phyloP scores from a whole-genome alignment of 257 asterid species.

The Galeopsis tetrahit region DNA sequence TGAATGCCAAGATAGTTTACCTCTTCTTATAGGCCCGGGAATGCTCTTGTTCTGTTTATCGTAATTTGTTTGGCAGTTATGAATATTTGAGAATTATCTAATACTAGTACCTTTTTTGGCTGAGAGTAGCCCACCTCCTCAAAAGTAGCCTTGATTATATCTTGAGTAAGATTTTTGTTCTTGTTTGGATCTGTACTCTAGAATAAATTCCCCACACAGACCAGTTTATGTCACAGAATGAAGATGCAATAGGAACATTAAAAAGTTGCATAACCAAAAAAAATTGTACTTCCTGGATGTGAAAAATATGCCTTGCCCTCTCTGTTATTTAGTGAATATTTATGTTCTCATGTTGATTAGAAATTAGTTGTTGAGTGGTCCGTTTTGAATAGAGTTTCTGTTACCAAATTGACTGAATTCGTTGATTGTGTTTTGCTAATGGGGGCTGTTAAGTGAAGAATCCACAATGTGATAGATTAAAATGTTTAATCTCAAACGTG shows the following conservation, averaged over 20 bases:
- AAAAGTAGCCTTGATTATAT: not conserved
- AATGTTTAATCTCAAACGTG: not conserved
- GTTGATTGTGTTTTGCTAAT: not conserved
- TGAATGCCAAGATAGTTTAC: not conserved
- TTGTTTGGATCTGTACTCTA: not conserved
- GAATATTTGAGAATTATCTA: not conserved
- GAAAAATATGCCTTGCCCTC: not conserved
- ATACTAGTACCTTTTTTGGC: not conserved
- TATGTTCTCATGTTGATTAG: not conserved
- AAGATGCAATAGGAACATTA: not conserved
- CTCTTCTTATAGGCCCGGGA: not conserved
- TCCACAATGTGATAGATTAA: not conserved
- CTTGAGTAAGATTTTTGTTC: not conserved
- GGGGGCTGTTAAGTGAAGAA: conserved; percentile 20
- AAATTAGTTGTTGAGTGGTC: not conserved
- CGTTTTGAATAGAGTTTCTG: not conserved
- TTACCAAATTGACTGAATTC: not conserved
- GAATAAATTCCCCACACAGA: not conserved
- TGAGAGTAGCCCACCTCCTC: not conserved
- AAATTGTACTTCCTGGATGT: not conserved
- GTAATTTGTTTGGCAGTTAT: not conserved
- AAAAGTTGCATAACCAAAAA: not conserved
- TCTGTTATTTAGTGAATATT: not conserved
- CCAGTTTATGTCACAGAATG: not conserved
- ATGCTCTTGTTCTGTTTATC: conserved; percentile 4